Conservation (phyloP, 129 eudicot species). For the Flaveria linearis region DNA sequence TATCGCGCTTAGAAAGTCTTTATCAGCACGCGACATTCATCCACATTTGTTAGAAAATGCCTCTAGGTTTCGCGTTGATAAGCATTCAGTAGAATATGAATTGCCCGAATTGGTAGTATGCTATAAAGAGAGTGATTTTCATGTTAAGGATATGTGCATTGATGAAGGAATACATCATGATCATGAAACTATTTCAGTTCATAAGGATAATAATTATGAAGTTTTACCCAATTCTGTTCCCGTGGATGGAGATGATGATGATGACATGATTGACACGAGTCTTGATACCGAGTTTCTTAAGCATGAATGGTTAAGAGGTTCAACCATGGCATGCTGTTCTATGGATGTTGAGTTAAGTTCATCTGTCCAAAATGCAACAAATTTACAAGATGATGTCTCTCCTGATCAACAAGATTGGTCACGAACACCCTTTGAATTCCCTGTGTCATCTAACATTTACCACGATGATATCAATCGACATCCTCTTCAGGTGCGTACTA, state of each 20-base stretch:
- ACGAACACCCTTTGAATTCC: conserved; percentile 2
- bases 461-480: conserved; percentile 31
- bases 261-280: conserved; percentile 30
- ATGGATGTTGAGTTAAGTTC: conserved; percentile 15
- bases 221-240: not conserved
- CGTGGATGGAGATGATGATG: conserved; percentile 19
- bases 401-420: conserved; percentile 20
- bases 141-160: conserved; percentile 61
- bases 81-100: conserved; percentile 50
- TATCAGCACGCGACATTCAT: conserved; percentile 3
- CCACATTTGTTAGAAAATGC: conserved; percentile 32
- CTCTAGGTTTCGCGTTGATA: conserved; percentile 47
- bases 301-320: conserved; percentile 39
- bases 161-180: conserved; percentile 45
- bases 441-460: conserved; percentile 29
- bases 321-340: conserved; percentile 26
- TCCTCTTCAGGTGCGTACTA: conserved; percentile 47
- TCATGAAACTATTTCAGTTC: conserved; percentile 31
- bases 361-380: conserved; percentile 18
- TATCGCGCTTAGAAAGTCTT: conserved; percentile 30
- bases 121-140: conserved; percentile 54
- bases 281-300: conserved; percentile 27
- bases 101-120: conserved; percentile 67
- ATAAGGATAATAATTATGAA: conserved; percentile 22
- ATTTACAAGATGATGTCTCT: conserved; percentile 16